Percentiles rank a stretch among this genome's conserved stretches.
Conservation (phyloP, 768 basidiomycete genomes). For the Pleurotus eryngii region DNA sequence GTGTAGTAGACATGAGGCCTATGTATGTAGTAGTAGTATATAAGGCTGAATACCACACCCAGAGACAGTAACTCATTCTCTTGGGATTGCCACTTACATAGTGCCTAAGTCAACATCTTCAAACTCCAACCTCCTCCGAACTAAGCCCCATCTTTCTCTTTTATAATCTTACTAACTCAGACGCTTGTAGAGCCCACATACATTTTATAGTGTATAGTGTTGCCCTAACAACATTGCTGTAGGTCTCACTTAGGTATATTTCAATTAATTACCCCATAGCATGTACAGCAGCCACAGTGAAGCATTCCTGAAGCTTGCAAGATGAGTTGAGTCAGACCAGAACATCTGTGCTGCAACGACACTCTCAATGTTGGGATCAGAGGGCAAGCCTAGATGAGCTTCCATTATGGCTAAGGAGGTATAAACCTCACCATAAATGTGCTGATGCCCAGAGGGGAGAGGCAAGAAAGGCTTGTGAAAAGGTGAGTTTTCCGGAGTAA, state of each 20-base stretch:
- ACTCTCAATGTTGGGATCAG: slow-evolving; percentile 9
- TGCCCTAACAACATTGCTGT: too few relatives aligned
- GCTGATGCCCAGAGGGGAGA: not conserved
- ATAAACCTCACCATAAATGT: slow-evolving; percentile 5
- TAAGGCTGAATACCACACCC: too few relatives aligned
- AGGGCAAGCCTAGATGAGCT: not conserved
- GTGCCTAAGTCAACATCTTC: too few relatives aligned
- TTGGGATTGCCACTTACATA: too few relatives aligned
- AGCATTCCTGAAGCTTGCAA: slow-evolving; percentile 29
- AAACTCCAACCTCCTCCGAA: too few relatives aligned
- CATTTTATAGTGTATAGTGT: too few relatives aligned
- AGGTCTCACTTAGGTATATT: slow-evolving; percentile 30
- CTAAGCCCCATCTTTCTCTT: too few relatives aligned
- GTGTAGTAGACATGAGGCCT: too few relatives aligned
- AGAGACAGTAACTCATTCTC: too few relatives aligned
- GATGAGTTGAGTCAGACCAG: slow-evolving; percentile 29
- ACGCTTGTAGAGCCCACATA: too few relatives aligned
- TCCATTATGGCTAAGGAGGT: slow-evolving; percentile 2
- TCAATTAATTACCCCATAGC: slow-evolving; percentile 33
- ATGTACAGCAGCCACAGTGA: slow-evolving; percentile 31
- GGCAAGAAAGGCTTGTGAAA: not conserved
- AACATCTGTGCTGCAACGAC: slow-evolving; percentile 24
- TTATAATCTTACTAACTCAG: too few relatives aligned
- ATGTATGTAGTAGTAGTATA: too few relatives aligned
- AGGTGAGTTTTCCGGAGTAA: not conserved